These are phyloP conservation scores for Euphorbia celastroides DNA, from an alignment of 441 rosid species.

Conservation along the genomic window DNA sequence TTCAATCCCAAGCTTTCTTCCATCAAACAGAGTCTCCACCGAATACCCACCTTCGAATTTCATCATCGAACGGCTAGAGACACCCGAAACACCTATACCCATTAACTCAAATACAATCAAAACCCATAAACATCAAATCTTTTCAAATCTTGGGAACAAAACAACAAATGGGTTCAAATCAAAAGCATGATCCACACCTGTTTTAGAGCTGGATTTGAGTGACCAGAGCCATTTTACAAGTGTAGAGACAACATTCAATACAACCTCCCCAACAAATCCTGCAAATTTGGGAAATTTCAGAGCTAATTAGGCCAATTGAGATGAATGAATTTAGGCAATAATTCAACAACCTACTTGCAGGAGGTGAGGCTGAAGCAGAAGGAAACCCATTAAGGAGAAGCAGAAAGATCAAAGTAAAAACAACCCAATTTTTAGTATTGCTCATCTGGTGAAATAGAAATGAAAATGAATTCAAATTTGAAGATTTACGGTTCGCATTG, in stretches of 20 bases:
- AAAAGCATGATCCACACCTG: conserved; percentile 32
- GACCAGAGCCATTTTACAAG: conserved; percentile 77
- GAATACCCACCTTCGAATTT: conserved; percentile 83
- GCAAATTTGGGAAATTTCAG: conserved; percentile 24
- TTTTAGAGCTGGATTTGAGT: conserved; percentile 57
- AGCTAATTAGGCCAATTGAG: neutral
- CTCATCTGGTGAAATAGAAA: conserved; percentile 7
- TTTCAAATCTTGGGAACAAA: neutral
- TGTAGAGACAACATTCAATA: conserved; percentile 56
- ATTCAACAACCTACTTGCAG: conserved; percentile 47
- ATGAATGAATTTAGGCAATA: neutral
- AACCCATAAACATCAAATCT: neutral
- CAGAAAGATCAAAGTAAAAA: conserved; percentile 34
- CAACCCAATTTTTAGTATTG: conserved; percentile 27
- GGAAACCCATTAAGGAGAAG: conserved; percentile 50
- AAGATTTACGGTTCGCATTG: conserved; percentile 24
- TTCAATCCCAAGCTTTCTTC: conserved; percentile 87
- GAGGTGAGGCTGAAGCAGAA: conserved; percentile 68
- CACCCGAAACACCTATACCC: conserved; percentile 36
- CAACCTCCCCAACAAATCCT: conserved; percentile 61
- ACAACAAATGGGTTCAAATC: conserved; percentile 17
- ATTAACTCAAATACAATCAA: conserved; percentile 10
- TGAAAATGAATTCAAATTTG: conserved; percentile 18
- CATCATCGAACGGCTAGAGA: conserved; percentile 68
- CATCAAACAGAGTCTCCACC: conserved; percentile 92